Conservation (phyloP, 352 stramenopile genomes). For the Pythium pectinolyticum region DNA sequence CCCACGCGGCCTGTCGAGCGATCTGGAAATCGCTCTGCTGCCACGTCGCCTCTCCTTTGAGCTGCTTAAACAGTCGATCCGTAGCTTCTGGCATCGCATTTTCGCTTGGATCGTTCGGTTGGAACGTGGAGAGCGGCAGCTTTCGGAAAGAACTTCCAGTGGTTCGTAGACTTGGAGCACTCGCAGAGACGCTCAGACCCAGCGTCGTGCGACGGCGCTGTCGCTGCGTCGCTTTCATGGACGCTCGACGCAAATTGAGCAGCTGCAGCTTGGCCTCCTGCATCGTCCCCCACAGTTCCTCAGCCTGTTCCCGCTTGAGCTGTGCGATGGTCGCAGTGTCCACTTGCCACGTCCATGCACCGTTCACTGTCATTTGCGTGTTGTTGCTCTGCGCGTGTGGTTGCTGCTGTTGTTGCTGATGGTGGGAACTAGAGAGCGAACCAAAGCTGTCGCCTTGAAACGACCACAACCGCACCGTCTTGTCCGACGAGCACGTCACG, state of each 20-base stretch:
- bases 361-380: not conserved
- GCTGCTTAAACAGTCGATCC: slow-evolving; percentile 60
- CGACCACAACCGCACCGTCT: slow-evolving; percentile 56
- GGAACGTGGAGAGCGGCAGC: not conserved
- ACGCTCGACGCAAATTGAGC: slow-evolving; percentile 27
- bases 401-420: slow-evolving; percentile 10
- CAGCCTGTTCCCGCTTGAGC: slow-evolving; percentile 49
- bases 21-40: slow-evolving; percentile 74
- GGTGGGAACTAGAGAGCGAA: slow-evolving; percentile 25
- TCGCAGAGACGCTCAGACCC: not conserved
- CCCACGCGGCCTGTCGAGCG: slow-evolving; percentile 63
- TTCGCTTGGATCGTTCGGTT: not conserved
- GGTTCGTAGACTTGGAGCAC: not conserved
- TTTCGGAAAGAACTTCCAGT: not conserved
- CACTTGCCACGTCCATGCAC: slow-evolving; percentile 50
- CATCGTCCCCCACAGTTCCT: slow-evolving; percentile 59
- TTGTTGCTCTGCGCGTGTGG: slow-evolving; percentile 2
- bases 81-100: slow-evolving; percentile 21
- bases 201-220: slow-evolving; percentile 21
- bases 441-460: slow-evolving; percentile 49
- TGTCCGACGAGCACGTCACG: slow-evolving; percentile 66
- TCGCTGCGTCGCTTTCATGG: slow-evolving; percentile 13
- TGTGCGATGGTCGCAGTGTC: slow-evolving; percentile 37
- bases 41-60: slow-evolving; percentile 67
- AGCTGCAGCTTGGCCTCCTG: slow-evolving; percentile 49